These are phyloP conservation scores for Poronia punctata DNA, from an alignment of 495 filamentous ascomycete species.

Conservation along the genomic window DNA sequence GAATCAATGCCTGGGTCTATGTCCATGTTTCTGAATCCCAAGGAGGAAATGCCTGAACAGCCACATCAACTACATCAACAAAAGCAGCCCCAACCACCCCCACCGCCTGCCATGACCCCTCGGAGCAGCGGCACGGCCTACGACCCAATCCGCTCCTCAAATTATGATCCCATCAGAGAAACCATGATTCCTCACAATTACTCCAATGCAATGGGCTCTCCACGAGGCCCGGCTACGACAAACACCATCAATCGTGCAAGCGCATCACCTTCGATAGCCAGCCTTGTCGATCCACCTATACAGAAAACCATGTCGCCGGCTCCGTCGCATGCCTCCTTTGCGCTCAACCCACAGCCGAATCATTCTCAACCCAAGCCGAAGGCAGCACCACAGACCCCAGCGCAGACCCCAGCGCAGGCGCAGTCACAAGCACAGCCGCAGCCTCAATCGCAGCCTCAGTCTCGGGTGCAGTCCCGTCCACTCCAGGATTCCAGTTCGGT, in stretches of 20 bases:
- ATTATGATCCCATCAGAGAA: slow-evolving; percentile 51
- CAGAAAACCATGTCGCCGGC: slow-evolving; percentile 40
- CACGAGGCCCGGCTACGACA: slow-evolving; percentile 41
- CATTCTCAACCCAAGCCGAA: slow-evolving; percentile 13
- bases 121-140: slow-evolving; percentile 71
- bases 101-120: slow-evolving; percentile 34
- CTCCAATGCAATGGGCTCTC: slow-evolving; percentile 47
- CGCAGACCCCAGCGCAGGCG: no score
- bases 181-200: slow-evolving; percentile 44
- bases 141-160: slow-evolving; percentile 75
- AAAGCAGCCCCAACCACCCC: slow-evolving; percentile 17
- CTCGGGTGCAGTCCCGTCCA: slow-evolving; percentile 13
- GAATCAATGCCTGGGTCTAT: slow-evolving; percentile 38
- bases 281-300: slow-evolving; percentile 72
- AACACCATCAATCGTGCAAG: slow-evolving; percentile 58
- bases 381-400: slow-evolving; percentile 9
- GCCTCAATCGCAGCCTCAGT: slow-evolving; percentile 11
- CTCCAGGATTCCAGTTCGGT: slow-evolving; percentile 19
- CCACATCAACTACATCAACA: slow-evolving; percentile 15
- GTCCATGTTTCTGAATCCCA: slow-evolving; percentile 44
- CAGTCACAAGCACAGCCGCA: no score
- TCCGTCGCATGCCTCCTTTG: slow-evolving; percentile 37
- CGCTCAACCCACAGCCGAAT: slow-evolving; percentile 15
- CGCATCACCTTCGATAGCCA: slow-evolving; percentile 83
- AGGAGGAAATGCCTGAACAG: slow-evolving; percentile 31